Evolutionary conservation across 2,329 filamentous ascomycete genomes (phyloP).

Genomic region (Geosmithia putterillii): DNA sequence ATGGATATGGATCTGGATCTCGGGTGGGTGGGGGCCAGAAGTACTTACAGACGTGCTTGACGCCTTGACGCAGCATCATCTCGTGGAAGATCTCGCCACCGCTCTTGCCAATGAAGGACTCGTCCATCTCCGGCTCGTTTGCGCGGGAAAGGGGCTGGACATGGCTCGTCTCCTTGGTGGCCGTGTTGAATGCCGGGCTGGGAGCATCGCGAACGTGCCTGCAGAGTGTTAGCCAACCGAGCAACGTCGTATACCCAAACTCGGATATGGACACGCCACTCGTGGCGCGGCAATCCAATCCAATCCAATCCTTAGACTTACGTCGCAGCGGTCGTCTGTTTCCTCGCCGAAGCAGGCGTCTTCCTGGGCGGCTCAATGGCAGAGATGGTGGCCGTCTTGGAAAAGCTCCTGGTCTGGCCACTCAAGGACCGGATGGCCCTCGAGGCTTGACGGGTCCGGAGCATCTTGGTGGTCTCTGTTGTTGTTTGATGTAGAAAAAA

Average conservation of each 20-base stretch:
- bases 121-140: constrained; percentile 55
- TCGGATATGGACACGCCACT: background rate
- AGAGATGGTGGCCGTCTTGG: constrained; percentile 25
- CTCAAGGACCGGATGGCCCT: constrained; percentile 31
- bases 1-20: too few species aligned
- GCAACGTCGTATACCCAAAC: too few species aligned
- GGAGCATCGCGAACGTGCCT: constrained; percentile 42
- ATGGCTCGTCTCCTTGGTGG: constrained; percentile 38
- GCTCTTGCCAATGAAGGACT: constrained; percentile 90
- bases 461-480: constrained; percentile 23
- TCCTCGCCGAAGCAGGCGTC: constrained; percentile 26
- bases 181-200: constrained; percentile 47
- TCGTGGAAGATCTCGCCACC: constrained; percentile 97
- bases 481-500: too few species aligned
- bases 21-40: background rate
- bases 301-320: background rate
- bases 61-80: constrained; percentile 90
- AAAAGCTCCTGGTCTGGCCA: constrained; percentile 24
- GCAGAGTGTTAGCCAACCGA: too few species aligned
- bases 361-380: constrained; percentile 25
- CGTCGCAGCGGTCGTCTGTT: constrained; percentile 40
- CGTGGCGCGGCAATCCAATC: background rate
- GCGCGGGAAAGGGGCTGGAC: constrained; percentile 56
- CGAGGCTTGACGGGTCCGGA: constrained; percentile 33
- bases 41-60: constrained; percentile 85